These are phyloP conservation scores for Cordyceps cateniannulata DNA, from an alignment of 2,329 filamentous ascomycete species.

Conservation along the genomic window DNA sequence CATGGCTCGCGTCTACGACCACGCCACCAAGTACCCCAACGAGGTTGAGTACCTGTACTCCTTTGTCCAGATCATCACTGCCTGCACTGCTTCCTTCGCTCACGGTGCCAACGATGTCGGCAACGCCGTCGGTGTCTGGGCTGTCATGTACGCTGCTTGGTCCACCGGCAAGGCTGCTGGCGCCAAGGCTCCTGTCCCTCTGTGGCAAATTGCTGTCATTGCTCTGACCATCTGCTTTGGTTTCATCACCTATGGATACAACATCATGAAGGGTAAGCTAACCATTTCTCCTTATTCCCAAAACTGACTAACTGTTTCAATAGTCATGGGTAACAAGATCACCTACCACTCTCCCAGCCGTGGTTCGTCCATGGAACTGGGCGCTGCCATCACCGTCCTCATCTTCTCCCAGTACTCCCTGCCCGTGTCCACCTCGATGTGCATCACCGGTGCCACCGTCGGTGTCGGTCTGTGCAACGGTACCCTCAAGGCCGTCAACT, in stretches of 20 bases:
- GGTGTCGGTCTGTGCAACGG: slow-evolving; percentile 75
- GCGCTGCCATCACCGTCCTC: slow-evolving; percentile 68
- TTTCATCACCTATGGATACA: slow-evolving; percentile 70
- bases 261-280: slow-evolving; percentile 69
- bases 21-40: slow-evolving; percentile 60
- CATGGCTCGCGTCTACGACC: slow-evolving; percentile 61
- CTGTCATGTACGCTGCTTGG: slow-evolving; percentile 64
- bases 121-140: slow-evolving; percentile 64
- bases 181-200: slow-evolving; percentile 58
- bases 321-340: slow-evolving; percentile 76
- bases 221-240: slow-evolving; percentile 58
- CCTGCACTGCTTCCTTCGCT: slow-evolving; percentile 66
- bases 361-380: slow-evolving; percentile 71
- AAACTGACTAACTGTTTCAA: slow-evolving; percentile 18
- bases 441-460: slow-evolving; percentile 72
- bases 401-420: slow-evolving; percentile 70
- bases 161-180: slow-evolving; percentile 52
- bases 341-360: slow-evolving; percentile 58
- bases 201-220: slow-evolving; percentile 72
- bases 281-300: not conserved
- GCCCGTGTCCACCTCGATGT: slow-evolving; percentile 72
- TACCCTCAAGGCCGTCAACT: slow-evolving; percentile 66
- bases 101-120: slow-evolving; percentile 75
- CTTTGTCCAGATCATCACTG: slow-evolving; percentile 60
- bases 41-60: slow-evolving; percentile 65